Base-by-base conservation (phyloP, 108 stramenopile species). In the Cyclotella sp. region DNA sequence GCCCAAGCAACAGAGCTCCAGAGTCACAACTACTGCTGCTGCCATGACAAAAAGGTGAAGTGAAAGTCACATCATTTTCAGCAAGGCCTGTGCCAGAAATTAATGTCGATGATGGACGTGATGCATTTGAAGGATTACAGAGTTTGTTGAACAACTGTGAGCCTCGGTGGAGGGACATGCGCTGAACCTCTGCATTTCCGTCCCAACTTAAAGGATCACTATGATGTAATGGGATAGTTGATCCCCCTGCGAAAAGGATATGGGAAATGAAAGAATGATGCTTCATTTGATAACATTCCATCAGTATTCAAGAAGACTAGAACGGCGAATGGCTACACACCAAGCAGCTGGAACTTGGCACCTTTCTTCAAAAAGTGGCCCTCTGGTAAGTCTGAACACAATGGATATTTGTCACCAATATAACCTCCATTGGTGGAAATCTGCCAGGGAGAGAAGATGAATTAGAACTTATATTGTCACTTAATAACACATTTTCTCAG, bases 341-440 rank as follows among this genome's bases (percentile, higher is more conserved):
- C 82, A 21, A 83, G 39, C 45, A 78, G 39, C 0, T 57, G 66
- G 49, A 68, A 83, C 3, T 10, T 74, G 3, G 83, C 73, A 11
- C 78, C 78, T 24, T 79, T 73, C 27, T 51, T 62, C 8, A 87
- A 57, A 39, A 80, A 87, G 26, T 65, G 70, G 24, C 59, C 51
- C 26, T 62, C 39, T 14, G 86, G 86, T 15, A 86, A 58, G 39
- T 86, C 83, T 41, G 55, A 46, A 41, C 86, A 87, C 26, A 87
- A 63, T 9, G 86, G 86, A 49, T 82, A 87, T 28, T 75, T 42
- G 45, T 86, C 85, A 15, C 83, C 85, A 46, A 86, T 43, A 24
- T 71, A 61, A 34, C 62, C 62, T 82, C 76, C 66, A 11, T 41
- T 44, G 27, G 52, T 52, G 13, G 49, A 60, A 0, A 65, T 44